Conservation (phyloP, 1,139 yeast species). For the Debaryomyces nepalensis region DNA sequence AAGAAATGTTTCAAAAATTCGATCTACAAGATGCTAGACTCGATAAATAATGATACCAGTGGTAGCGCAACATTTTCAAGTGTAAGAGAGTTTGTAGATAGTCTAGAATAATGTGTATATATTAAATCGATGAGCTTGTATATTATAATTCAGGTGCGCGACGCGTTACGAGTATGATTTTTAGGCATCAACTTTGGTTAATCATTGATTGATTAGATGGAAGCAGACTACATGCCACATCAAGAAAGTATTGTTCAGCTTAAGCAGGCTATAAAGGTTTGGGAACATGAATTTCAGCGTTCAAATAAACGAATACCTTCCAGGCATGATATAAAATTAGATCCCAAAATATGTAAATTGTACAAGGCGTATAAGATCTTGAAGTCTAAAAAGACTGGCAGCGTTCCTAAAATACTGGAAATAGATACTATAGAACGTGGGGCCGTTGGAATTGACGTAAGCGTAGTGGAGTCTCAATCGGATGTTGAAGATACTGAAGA, state of each 20-base stretch:
- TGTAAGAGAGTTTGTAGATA: conserved; percentile 17
- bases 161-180: conserved; percentile 8
- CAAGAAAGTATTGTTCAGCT: conserved; percentile 20
- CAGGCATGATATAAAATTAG: conserved; percentile 55
- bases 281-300: conserved; percentile 60
- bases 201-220: background rate
- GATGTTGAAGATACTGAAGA: conserved; percentile 15
- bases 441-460: conserved; percentile 12
- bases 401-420: background rate
- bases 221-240: conserved; percentile 9
- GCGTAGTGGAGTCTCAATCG: conserved; percentile 11
- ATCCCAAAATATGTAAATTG: conserved; percentile 43
- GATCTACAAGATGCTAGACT: conserved; percentile 22
- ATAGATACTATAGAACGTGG: background rate
- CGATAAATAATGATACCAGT: conserved; percentile 20
- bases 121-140: conserved; percentile 8
- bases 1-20: conserved; percentile 28
- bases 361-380: conserved; percentile 49
- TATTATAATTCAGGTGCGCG: conserved; percentile 12
- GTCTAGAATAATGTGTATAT: conserved; percentile 11
- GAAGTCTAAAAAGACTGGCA: conserved; percentile 20
- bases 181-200: background rate
- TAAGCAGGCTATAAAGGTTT: conserved; percentile 56
- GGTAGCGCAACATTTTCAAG: conserved; percentile 13
- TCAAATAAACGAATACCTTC: conserved; percentile 54